Conservation (phyloP, 371 early-diverging fungal species). For the Circinella umbellata region DNA sequence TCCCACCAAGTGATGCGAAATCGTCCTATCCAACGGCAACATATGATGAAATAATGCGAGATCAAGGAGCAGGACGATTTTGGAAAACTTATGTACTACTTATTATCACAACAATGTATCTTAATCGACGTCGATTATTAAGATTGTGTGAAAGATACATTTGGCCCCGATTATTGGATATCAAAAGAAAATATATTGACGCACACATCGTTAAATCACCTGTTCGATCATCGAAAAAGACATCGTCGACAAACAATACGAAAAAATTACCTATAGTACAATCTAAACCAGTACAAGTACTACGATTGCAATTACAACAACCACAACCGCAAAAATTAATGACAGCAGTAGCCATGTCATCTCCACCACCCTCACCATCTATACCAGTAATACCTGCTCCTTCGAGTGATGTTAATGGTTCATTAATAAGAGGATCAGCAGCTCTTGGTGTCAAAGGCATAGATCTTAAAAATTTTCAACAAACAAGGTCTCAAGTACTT, state of each 20-base stretch:
- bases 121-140: constrained; percentile 27
- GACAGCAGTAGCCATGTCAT: background rate
- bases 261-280: background rate
- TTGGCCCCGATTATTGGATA: constrained; percentile 8
- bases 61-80: constrained; percentile 33
- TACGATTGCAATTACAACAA: no score
- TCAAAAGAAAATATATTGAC: constrained; percentile 3
- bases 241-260: background rate
- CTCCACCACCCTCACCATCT: background rate
- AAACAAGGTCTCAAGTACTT: constrained; percentile 37
- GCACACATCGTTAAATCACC: background rate
- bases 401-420: background rate
- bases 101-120: constrained; percentile 26
- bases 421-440: background rate
- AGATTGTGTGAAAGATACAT: constrained; percentile 26
- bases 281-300: no score
- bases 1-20: background rate
- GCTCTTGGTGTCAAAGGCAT: constrained; percentile 20
- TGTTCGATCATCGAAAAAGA: background rate
- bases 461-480: constrained; percentile 34
- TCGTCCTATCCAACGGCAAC: constrained; percentile 1
- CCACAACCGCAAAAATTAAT: background rate
- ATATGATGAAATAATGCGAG: background rate
- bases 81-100: constrained; percentile 44
- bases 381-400: background rate